Base-by-base conservation (phyloP, 2,329 filamentous ascomycete species). In the Beauveria asiatica region DNA sequence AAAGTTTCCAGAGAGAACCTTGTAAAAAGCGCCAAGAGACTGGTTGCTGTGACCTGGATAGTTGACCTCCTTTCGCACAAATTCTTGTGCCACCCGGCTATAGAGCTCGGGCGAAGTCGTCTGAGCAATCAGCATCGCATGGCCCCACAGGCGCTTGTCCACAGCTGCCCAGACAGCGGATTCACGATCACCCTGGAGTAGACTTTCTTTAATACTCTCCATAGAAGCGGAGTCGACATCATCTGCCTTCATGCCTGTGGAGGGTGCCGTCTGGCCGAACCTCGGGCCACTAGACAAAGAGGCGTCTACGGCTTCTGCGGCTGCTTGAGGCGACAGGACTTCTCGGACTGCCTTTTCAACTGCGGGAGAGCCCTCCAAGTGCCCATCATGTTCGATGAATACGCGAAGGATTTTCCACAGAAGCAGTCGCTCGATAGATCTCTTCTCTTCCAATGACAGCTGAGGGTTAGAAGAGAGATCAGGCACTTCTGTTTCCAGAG, bases 81-180 rank as follows among this genome's bases (percentile, higher is more conserved):
- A 99, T 68, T 99, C 94, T 68, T 96, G 92, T 0, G 92, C 85
- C 27, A 99, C 92, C 70, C 95, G 90, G 71, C 92, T 95, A 83
- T 95, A 97, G 2, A 95, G 79, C 23, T 90, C 89, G 52, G 89
- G 79, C 1, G 90, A 94, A 74, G 96, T 72, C 0, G 85, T 86
- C 62, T 85, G 83, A 1, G 94, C 88, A 41, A 99, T 87, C 21
- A 99, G 80, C 82, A 99, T 89, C 3, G 94, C 95, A 72, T 99
- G 95, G 2, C 91, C 94, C 95, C 95, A 99, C 3, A 99, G 78
- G 53, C 92, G 85, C 72, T 92, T 92, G 72, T 99, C 94, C 37
- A 92, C 93, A 5, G 94, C 92, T 64, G 88, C 81, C 93, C 93
- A 97, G 0, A 95, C 89, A 5, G 94, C 94, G 66, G 92, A 90